Conservation (phyloP, 352 stramenopile species). For the Pythium sukuiense region DNA sequence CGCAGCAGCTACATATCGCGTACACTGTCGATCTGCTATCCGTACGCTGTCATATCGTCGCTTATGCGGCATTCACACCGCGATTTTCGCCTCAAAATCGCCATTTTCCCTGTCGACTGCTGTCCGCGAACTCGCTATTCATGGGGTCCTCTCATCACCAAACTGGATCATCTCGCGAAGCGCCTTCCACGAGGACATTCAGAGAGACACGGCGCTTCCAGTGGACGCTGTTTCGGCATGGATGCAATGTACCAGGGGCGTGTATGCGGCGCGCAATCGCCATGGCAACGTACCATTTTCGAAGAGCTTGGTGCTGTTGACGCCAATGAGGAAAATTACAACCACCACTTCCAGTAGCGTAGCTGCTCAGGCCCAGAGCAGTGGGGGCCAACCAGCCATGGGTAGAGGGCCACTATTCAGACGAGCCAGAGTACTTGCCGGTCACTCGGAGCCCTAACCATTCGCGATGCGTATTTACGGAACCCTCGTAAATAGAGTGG, state of each 20-base stretch:
- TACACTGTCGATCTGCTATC: too few relatives aligned
- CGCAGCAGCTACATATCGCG: background rate
- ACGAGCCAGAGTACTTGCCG: constrained; percentile 1
- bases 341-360: constrained; percentile 23
- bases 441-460: background rate
- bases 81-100: background rate
- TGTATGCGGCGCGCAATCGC: background rate
- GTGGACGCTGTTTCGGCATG: background rate
- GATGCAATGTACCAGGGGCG: background rate
- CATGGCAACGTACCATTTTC: constrained; percentile 33
- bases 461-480: constrained; percentile 11
- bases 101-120: background rate
- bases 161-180: background rate
- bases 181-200: background rate
- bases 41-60: background rate
- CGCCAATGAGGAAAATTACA: constrained; percentile 35
- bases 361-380: constrained; percentile 15
- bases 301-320: constrained; percentile 34
- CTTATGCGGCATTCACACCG: background rate
- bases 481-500: constrained; percentile 6
- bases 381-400: constrained; percentile 17
- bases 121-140: background rate
- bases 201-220: background rate
- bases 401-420: constrained; percentile 9
- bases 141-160: too few relatives aligned